Base-by-base conservation (phyloP, 345 rosid species). In the Salix caprea region DNA sequence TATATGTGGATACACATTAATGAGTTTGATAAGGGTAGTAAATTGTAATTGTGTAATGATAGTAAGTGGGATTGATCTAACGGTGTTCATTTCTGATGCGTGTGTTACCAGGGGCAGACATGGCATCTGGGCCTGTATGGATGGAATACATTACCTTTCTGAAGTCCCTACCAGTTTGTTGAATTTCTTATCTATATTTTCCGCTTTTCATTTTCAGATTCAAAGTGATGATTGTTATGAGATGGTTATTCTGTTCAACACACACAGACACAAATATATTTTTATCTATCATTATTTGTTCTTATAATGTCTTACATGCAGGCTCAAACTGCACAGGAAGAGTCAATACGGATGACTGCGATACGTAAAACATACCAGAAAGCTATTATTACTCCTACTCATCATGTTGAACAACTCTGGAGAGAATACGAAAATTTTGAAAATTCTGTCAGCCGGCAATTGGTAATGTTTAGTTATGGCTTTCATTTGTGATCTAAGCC, bases 371-470 rank as follows among this genome's bases (percentile, higher is more conserved):
- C 82, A 61, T 95, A 93, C 85, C 99, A 95, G 74, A 93, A 79
- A 76, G 98, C 99, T 70, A 89, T 93, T 79, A 76, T 95, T 78
- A 93, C 94, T 73, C 99, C 98, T 0, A 93, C 86, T 78, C 94
- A 91, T 86, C 94, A 91, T 42, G 87, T 93, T 78, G 99, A 95
- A 70, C 99, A 95, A 82, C 92, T 95, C 36, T 95, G 99, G 99
- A 93, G 83, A 84, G 99, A 93, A 50, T 95, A 93, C 80, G 99
- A 93, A 82, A 85, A 82, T 88, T 95, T 95, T 50, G 99, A 95
- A 83, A 95, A 93, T 81, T 87, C 97, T 74, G 97, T 91, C 71
- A 95, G 87, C 87, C 92, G 97, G 67, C 99, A 93, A 77, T 82
- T 93, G 97, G 99, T 94, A 94, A 23, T 32, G 32, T 75, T 56